Conservation (phyloP, 2,329 filamentous ascomycete species). For the Cadophora gregata region DNA sequence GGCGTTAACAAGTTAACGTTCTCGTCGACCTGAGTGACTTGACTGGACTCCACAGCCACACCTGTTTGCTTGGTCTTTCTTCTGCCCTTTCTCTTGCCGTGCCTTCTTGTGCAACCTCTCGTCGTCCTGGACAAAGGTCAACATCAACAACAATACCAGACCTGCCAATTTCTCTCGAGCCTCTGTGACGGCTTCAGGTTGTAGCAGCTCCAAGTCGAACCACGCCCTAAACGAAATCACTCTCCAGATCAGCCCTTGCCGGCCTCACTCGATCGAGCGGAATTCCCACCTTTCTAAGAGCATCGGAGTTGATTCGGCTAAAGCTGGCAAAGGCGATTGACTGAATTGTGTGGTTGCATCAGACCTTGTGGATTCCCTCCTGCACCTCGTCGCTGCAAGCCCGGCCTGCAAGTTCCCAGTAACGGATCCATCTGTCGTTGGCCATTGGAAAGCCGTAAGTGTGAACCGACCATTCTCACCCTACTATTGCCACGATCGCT, state of each 20-base stretch:
- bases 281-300: slow-evolving; percentile 22
- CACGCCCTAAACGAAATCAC: neutral
- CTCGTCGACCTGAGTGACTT: slow-evolving; percentile 18
- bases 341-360: slow-evolving; percentile 37
- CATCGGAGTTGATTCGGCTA: slow-evolving; percentile 36
- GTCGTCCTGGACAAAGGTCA: slow-evolving; percentile 16
- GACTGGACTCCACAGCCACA: slow-evolving; percentile 20
- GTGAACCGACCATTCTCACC: slow-evolving; percentile 32
- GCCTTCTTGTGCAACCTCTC: slow-evolving; percentile 21
- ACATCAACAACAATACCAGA: slow-evolving; percentile 1
- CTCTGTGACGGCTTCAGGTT: neutral
- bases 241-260: neutral
- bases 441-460: slow-evolving; percentile 40
- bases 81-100: neutral
- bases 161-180: neutral
- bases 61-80: slow-evolving; percentile 8
- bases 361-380: slow-evolving; percentile 26
- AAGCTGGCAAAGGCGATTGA: slow-evolving; percentile 31
- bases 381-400: slow-evolving; percentile 36
- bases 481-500: slow-evolving; percentile 36
- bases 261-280: slow-evolving; percentile 14
- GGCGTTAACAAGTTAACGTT: slow-evolving; percentile 28
- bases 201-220: neutral
- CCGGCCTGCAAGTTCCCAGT: slow-evolving; percentile 33
- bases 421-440: slow-evolving; percentile 27